These are phyloP conservation scores for Cytospora chrysosperma DNA, from an alignment of 2,329 filamentous ascomycete species.

Conservation along the genomic window DNA sequence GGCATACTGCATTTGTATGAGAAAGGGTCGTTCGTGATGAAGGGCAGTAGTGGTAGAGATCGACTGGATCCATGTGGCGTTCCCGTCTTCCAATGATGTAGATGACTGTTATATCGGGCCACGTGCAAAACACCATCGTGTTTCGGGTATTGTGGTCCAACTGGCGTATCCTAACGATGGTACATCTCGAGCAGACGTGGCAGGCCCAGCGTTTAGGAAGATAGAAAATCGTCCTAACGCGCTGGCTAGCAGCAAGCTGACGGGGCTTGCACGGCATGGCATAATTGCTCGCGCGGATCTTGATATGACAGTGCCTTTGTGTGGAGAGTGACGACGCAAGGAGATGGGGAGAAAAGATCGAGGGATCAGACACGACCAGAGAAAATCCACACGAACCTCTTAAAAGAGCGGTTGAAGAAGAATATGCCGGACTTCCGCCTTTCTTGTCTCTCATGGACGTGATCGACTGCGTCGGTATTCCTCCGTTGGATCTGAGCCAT, in stretches of 20 bases:
- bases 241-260: background rate
- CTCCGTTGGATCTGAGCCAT: slow-evolving; percentile 23
- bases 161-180: background rate
- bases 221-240: background rate
- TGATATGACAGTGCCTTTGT: background rate
- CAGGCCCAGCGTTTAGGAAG: background rate
- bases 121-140: background rate
- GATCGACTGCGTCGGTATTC: slow-evolving; percentile 15
- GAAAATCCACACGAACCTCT: slow-evolving; percentile 18
- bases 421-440: slow-evolving; percentile 24
- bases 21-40: slow-evolving; percentile 17
- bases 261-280: background rate
- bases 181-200: background rate
- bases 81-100: background rate
- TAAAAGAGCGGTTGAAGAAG: slow-evolving; percentile 23
- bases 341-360: background rate
- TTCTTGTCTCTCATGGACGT: slow-evolving; percentile 12
- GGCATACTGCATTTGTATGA: slow-evolving; percentile 23
- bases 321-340: background rate
- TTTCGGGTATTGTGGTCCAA: background rate
- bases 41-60: background rate
- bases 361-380: background rate
- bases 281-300: background rate
- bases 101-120: background rate
- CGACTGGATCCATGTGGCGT: background rate